Conservation (phyloP, 2,329 filamentous ascomycete species). For the Alternaria panax region DNA sequence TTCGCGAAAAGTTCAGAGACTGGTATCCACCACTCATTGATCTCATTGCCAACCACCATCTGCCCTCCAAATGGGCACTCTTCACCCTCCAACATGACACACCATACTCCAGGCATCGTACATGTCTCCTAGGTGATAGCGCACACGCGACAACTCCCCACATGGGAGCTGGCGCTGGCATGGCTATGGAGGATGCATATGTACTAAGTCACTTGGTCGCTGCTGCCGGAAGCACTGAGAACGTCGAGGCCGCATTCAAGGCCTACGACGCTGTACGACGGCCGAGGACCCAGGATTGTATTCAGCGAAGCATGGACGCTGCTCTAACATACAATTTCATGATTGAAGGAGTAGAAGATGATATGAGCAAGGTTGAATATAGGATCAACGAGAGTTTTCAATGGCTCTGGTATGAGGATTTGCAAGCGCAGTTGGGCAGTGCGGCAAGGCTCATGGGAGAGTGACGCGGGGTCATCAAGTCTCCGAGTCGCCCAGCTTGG, state of each 20-base stretch:
- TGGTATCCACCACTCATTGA: constrained; percentile 25
- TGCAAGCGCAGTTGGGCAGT: constrained; percentile 29
- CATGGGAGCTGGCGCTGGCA: constrained; percentile 62
- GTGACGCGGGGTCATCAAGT: neutral
- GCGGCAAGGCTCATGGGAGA: constrained; percentile 21
- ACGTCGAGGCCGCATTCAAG: constrained; percentile 44
- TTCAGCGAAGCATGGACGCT: constrained; percentile 34
- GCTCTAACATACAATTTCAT: constrained; percentile 34
- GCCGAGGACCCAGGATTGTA: constrained; percentile 48
- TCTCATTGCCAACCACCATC: constrained; percentile 18
- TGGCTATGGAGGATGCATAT: constrained; percentile 62
- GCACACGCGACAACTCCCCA: constrained; percentile 63
- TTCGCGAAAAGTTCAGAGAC: constrained; percentile 21
- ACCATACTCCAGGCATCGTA: constrained; percentile 50
- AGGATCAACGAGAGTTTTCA: constrained; percentile 24
- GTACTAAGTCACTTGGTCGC: constrained; percentile 51
- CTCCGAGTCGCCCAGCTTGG: neutral
- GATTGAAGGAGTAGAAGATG: constrained; percentile 23
- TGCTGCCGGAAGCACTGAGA: constrained; percentile 1
- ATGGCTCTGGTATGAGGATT: constrained; percentile 42
- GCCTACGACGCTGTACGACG: constrained; percentile 49
- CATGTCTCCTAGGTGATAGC: constrained; percentile 62
- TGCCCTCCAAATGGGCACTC: constrained; percentile 59
- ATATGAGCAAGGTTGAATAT: constrained; percentile 23
- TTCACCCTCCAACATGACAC: constrained; percentile 59